Evolutionary conservation across 176 grass and related monocot species (phyloP), one percentile per base, ranked within the genome.

Genomic region (Bothriochloa decipiens): DNA sequence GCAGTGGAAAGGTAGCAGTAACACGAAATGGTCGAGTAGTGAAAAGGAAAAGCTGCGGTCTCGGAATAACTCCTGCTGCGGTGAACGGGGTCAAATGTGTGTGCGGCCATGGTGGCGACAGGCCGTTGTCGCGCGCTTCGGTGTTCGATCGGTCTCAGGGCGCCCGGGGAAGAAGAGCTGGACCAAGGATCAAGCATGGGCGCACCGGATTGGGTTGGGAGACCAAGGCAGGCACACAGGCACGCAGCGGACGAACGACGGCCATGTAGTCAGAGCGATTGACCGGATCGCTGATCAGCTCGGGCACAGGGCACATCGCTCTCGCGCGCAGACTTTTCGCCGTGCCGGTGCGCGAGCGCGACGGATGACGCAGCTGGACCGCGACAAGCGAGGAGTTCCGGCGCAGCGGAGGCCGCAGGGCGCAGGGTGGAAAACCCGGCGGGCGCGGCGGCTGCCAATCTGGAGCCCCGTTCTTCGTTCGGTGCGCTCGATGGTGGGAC

Each of bases 71-170:
- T 52, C 64, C 32, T 66, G 58, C 45, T 17, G 60, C 69, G 17
- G 85, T 43, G 64, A 57, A 81, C n/a, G 63, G 29, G 47, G 85
- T 76, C 78, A 76, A 76, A 76, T 69, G 84, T 70, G 76, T 69
- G 84, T 70, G 76, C 68, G 23, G 68, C 84, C 55, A 50, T 39
- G 67, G 75, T 69, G 71, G 71, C 63, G 78, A 87, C 85, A 76
- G 29, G n/a, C 18, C 1, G 69, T 3, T 33, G 32, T 2, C 20
- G 43, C 3, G 22, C 36, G 45, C 45, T 32, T 32, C 29, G 29
- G 11, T 7, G 11, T 11, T 49, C 15, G 78, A 70, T 87, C 35
- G 78, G 78, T 87, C 35, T 29, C 78, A 55, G 2, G 5, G 4
- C 13, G 3, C 4, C 17, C 15, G 17, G 49, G 50, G 18, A 57